Evolutionary conservation across 495 filamentous ascomycete genomes (phyloP).

Genomic region (Aspergillus coremiiformis): DNA sequence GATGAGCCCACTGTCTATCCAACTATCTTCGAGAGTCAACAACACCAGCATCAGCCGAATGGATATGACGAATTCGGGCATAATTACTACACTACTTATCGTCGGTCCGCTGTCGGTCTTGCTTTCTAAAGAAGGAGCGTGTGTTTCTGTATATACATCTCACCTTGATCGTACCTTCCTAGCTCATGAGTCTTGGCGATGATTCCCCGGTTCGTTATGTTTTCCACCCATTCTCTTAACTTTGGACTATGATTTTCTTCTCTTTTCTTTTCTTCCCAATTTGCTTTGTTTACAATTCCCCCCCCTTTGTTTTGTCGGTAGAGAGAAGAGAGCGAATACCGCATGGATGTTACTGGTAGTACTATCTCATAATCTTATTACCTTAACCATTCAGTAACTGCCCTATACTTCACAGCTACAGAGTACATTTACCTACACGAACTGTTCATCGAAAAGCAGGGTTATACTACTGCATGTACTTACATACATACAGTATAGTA

Average conservation of each 20-base stretch:
- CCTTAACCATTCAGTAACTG: no score
- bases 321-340: background rate
- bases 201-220: background rate
- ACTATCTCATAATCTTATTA: background rate
- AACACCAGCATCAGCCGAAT: conserved; percentile 7
- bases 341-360: background rate
- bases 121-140: conserved; percentile 23
- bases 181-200: background rate
- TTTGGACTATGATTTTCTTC: background rate
- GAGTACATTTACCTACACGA: no score
- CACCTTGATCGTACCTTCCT: background rate
- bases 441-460: no score
- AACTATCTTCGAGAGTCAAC: conserved; percentile 25
- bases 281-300: background rate
- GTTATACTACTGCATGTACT: no score
- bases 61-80: conserved; percentile 10
- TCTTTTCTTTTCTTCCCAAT: background rate
- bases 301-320: background rate
- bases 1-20: conserved; percentile 10
- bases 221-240: background rate
- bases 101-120: conserved; percentile 26
- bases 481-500: no score
- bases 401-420: no score
- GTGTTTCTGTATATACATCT: background rate
- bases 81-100: conserved; percentile 19